Evolutionary conservation across 2,329 filamentous ascomycete genomes (phyloP), one percentile per base, ranked within the genome.

Genomic region (Exophiala calicioides): DNA sequence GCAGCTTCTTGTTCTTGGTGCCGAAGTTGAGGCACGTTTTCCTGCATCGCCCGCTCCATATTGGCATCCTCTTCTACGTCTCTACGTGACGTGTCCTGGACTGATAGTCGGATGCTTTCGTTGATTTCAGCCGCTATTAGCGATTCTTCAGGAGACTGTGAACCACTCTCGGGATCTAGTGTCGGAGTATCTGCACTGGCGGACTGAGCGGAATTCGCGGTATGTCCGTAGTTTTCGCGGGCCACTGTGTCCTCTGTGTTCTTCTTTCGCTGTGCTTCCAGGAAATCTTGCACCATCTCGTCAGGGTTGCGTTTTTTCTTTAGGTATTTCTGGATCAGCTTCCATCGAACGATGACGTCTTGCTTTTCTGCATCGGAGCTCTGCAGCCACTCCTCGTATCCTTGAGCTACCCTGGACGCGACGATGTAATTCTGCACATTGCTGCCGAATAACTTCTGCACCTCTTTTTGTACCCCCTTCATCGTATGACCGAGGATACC

Each of bases 1-100:
- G 66, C 58, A 7, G 61, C 59, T 10, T 58, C 57, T 47, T 76
- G 69, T 5, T 16, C 39, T 38, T 26, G 45, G 24, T 10, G 31
- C 31, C 19, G 39, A 44, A 81, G 64, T 56, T 86, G 81, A 12
- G 69, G 70, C 13, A 91, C 73, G 50, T 84, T 88, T 4, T 84
- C 81, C 9, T 85, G 76, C 43, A 91, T 86, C 1, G 86, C 86
- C 13, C 79, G 75, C 61, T 90, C 87, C 36, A 91, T 75, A 48
- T 78, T 73, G 19, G 75, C 75, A 59, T 91, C 88, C 63, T 91
- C 85, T 19, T 80, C 75, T 0, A 73, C 60, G 50, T 90, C 75
- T 9, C 86, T 86, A 1, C 71, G 75, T 0, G 86, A 89, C 0
- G 85, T 88, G 61, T 85, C 78, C 7, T 72, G 69, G 1, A 90